Evolutionary conservation across 345 rosid genomes (phyloP).

Genomic region (Ceriops tagal): DNA sequence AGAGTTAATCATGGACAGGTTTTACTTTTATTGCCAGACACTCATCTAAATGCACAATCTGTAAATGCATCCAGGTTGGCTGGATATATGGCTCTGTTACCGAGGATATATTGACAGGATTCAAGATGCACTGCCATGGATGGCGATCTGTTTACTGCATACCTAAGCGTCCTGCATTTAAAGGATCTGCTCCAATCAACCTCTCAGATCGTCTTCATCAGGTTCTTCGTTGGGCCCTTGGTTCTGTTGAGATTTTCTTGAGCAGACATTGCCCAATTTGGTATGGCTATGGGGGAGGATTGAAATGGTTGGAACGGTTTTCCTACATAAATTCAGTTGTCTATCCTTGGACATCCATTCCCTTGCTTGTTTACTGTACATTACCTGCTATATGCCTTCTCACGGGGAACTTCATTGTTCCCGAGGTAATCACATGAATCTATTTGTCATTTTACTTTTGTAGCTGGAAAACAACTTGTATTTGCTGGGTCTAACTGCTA

Average conservation of each 20-base stretch:
- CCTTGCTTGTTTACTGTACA: conserved; percentile 83
- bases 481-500: neutral
- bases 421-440: conserved; percentile 60
- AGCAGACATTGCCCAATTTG: conserved; percentile 96
- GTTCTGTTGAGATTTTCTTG: conserved; percentile 94
- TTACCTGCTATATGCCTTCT: conserved; percentile 92
- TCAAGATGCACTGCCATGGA: conserved; percentile 98
- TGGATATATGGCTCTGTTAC: conserved; percentile 98
- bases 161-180: conserved; percentile 81
- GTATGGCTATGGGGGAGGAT: conserved; percentile 97
- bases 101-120: conserved; percentile 89
- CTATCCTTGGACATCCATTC: conserved; percentile 89
- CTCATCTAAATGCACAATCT: conserved; percentile 9
- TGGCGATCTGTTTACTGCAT: conserved; percentile 99
- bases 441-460: neutral
- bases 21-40: conserved; percentile 7
- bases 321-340: conserved; percentile 93
- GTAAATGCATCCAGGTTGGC: conserved; percentile 53
- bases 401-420: conserved; percentile 91
- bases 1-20: neutral
- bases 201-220: conserved; percentile 93
- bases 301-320: conserved; percentile 91
- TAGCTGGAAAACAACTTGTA: neutral
- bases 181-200: conserved; percentile 94
- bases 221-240: conserved; percentile 98